Conservation (phyloP, 768 basidiomycete species). For the Cubamyces sp. region DNA sequence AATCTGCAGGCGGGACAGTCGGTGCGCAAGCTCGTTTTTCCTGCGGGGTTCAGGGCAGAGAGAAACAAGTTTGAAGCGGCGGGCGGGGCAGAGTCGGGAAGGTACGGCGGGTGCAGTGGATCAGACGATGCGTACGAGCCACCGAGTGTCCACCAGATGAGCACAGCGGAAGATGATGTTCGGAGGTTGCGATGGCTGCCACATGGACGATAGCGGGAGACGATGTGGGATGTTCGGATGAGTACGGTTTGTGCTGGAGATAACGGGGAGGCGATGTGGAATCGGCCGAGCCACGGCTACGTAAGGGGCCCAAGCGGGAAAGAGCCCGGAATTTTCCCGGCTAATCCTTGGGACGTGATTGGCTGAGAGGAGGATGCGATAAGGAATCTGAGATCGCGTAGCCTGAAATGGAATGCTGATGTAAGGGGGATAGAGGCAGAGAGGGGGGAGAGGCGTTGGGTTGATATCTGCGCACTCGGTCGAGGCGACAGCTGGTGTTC, state of each 20-base stretch:
- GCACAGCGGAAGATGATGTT: too few species aligned
- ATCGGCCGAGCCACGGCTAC: conserved; percentile 13
- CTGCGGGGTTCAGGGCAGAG: not conserved
- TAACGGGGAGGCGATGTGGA: conserved; percentile 14
- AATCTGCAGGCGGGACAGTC: not conserved
- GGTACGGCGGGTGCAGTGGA: not conserved
- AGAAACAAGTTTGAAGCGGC: not conserved
- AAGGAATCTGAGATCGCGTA: conserved; percentile 11
- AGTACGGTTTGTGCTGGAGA: not conserved
- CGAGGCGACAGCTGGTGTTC: conserved; percentile 3
- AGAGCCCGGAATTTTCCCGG: conserved; percentile 11
- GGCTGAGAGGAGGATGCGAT: conserved; percentile 17
- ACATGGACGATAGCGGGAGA: too few species aligned
- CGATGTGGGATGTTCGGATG: not conserved
- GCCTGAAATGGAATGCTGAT: conserved; percentile 15
- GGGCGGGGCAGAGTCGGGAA: too few species aligned
- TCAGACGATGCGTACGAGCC: not conserved
- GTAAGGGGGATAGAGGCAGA: conserved; percentile 4
- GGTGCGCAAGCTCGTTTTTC: not conserved
- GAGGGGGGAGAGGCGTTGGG: not conserved
- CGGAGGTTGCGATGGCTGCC: not conserved
- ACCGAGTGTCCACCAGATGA: not conserved
- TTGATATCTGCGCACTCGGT: conserved; percentile 21
- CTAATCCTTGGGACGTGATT: conserved; percentile 19
- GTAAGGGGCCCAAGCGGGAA: conserved; percentile 4